Base-by-base conservation (phyloP, 1,284 basidiomycete species). In the Rhodotorula sp. region DNA sequence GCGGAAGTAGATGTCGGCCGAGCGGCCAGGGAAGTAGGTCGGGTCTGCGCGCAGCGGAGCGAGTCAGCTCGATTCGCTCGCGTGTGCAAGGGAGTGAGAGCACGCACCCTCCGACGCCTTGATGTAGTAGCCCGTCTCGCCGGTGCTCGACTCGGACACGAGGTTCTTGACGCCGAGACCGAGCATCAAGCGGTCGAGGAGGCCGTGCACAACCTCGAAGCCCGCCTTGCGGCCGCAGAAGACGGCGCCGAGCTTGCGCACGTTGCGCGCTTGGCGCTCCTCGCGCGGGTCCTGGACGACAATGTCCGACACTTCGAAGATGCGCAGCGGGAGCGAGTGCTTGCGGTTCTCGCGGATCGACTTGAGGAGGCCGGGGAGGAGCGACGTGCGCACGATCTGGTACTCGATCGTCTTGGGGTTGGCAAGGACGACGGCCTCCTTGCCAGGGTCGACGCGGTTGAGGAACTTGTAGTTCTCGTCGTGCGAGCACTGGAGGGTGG, bases 371-470 rank as follows among this genome's bases (percentile, higher is more conserved):
- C 96, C 96, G 19, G 96, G 94, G 13, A 99, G 84, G 62, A 99
- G 87, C 23, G 94, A 93, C 0, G 97, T 98, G 72, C 97, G 90
- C 64, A 98, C 94, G 72, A 99, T 91, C 83, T 99, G 96, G 84
- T 97, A 99, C 82, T 99, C 97, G 75, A 93, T 87, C 53, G 96
- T 94, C 83, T 97, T 97, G 2, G 96, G 96, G 82, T 99, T 99
- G 69, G 91, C 93, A 73, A 99, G 91, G 69, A 91, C 90, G 76
- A 99, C 89, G 14, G 91, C 96, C 49, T 87, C 86, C 60, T 87
- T 87, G 45, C 89, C 89, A 73, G 92, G 89, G 81, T 98, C 96
- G 61, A 85, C 81, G 70, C 89, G 90, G 83, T 97, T 95, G 74
- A 99, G 85, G 85, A 89, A 95, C 61, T 88, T 89, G 80, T 97